phyloP scores from a whole-genome alignment of 2,329 filamentous ascomycete genomes.

The Mycocentrospora acerina region DNA sequence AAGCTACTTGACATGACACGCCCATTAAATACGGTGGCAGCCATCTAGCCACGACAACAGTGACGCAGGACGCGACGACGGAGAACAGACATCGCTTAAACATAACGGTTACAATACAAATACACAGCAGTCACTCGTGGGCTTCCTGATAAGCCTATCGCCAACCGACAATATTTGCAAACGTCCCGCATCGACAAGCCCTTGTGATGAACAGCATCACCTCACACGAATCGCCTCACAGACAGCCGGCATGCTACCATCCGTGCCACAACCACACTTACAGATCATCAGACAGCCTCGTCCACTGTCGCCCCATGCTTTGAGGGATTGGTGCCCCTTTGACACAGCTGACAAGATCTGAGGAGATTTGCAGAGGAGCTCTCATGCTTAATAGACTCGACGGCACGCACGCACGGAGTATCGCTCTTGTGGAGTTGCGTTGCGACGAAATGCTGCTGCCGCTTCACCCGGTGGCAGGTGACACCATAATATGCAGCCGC shows the following conservation, averaged over 20 bases:
- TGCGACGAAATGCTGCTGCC: conserved; percentile 4
- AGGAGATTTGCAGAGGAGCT: conserved; percentile 23
- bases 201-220: no score
- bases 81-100: no score
- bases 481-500: conserved; percentile 5
- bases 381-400: conserved; percentile 7
- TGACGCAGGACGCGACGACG: conserved; percentile 11
- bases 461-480: conserved; percentile 6
- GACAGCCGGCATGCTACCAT: no score
- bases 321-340: conserved; percentile 5
- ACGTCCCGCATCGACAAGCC: no score
- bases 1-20: conserved; percentile 15
- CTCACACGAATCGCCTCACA: no score
- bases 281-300: no score
- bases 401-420: conserved; percentile 4
- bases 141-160: no score
- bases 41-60: conserved; percentile 14
- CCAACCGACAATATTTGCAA: no score
- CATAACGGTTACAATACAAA: no score
- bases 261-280: no score
- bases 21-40: conserved; percentile 12
- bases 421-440: conserved; percentile 4
- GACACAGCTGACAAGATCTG: conserved; percentile 6
- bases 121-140: no score
- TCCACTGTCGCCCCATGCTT: conserved; percentile 2